Percentiles rank a stretch among this genome's conserved stretches.
phyloP scores from a whole-genome alignment of 805 yeast genomes.

The Yamadazyma ubonensis region DNA sequence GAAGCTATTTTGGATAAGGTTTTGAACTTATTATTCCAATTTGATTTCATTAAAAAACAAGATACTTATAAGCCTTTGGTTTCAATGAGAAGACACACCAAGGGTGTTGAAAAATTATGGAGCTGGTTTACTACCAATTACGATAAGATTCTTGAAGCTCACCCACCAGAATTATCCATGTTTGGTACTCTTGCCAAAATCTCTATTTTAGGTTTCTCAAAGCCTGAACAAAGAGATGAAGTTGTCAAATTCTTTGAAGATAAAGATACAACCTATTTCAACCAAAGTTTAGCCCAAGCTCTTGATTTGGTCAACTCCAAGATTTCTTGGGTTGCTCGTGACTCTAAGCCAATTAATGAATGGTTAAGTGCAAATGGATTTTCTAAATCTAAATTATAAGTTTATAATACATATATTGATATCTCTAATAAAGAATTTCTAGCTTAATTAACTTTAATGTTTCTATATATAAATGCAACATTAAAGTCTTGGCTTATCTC shows the following conservation, averaged over 20 bases:
- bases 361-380: slow-evolving; percentile 49
- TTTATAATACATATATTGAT: background rate
- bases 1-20: slow-evolving; percentile 54
- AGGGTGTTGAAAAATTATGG: slow-evolving; percentile 73
- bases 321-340: slow-evolving; percentile 59
- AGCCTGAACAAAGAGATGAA: slow-evolving; percentile 49
- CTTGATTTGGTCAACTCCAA: slow-evolving; percentile 58
- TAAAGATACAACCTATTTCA: slow-evolving; percentile 61
- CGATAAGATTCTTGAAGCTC: slow-evolving; percentile 60
- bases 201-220: slow-evolving; percentile 61
- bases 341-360: slow-evolving; percentile 41
- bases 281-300: slow-evolving; percentile 64
- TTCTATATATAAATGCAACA: slow-evolving; percentile 26
- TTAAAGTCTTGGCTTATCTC: slow-evolving; percentile 31
- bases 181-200: slow-evolving; percentile 70
- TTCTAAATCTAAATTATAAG: slow-evolving; percentile 10
- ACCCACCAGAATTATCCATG: slow-evolving; percentile 83
- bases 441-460: background rate
- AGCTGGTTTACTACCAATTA: slow-evolving; percentile 71
- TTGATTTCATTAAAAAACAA: slow-evolving; percentile 60
- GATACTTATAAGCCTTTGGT: slow-evolving; percentile 77
- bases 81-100: slow-evolving; percentile 61
- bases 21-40: slow-evolving; percentile 51
- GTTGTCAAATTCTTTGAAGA: slow-evolving; percentile 51
- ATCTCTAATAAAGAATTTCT: background rate